These are phyloP conservation scores for Hyphopichia pseudoburtonii DNA, from an alignment of 1,139 yeast genomes.

Conservation along the genomic window DNA sequence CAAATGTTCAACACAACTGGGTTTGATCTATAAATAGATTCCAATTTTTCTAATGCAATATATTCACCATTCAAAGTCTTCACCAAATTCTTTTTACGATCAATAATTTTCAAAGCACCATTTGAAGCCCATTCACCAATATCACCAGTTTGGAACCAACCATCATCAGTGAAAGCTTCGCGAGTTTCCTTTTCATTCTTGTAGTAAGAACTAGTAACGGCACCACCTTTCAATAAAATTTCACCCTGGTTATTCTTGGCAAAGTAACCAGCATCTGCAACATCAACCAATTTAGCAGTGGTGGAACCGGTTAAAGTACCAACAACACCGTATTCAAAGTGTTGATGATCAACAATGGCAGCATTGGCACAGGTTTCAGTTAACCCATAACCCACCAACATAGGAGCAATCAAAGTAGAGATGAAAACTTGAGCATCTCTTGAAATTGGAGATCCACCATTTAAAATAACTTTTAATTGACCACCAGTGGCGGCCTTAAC, in stretches of 20 bases:
- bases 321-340: constrained; percentile 69
- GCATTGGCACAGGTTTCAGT: constrained; percentile 96
- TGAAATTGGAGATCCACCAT: constrained; percentile 95
- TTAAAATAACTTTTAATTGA: constrained; percentile 64
- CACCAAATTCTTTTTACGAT: constrained; percentile 93
- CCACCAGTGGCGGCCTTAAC: constrained; percentile 97
- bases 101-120: constrained; percentile 83
- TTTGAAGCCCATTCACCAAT: constrained; percentile 88
- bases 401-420: constrained; percentile 75
- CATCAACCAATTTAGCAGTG: constrained; percentile 89
- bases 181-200: constrained; percentile 81
- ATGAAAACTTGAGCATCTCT: constrained; percentile 84
- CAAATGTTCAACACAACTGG: constrained; percentile 76
- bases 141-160: constrained; percentile 98
- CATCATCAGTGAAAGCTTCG: constrained; percentile 75
- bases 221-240: constrained; percentile 72
- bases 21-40: constrained; percentile 82
- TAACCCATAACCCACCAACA: constrained; percentile 94
- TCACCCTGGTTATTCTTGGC: constrained; percentile 96
- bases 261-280: constrained; percentile 85
- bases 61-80: constrained; percentile 97
- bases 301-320: constrained; percentile 84
- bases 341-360: constrained; percentile 62
- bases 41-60: constrained; percentile 93
- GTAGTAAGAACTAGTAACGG: constrained; percentile 76